Evolutionary conservation across 1,284 basidiomycete species (phyloP).

Genomic region (Cutaneotrichosporon mucoides): DNA sequence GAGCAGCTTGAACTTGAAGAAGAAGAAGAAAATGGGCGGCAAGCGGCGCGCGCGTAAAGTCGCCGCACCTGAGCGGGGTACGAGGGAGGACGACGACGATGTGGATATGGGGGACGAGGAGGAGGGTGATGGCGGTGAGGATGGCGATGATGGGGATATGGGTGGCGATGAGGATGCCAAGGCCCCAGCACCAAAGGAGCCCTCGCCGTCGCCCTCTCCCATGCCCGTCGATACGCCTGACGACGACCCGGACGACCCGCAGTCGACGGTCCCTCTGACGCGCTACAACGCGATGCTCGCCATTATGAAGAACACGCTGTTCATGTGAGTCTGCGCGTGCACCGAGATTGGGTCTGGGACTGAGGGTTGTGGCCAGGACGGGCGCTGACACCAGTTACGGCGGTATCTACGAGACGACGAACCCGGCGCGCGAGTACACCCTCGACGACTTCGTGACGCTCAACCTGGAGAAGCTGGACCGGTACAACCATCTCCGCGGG

Average conservation of each 20-base stretch:
- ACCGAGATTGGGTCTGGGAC: too few relatives aligned
- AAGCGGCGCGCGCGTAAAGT: slow-evolving; percentile 29
- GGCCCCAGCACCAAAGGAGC: slow-evolving; percentile 8
- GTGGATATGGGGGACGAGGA: slow-evolving; percentile 21
- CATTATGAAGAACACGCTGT: slow-evolving; percentile 76
- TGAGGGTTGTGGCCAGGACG: too few relatives aligned
- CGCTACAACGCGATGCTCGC: slow-evolving; percentile 93
- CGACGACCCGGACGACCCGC: slow-evolving; percentile 58
- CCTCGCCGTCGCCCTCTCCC: slow-evolving; percentile 6
- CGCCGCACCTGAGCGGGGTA: slow-evolving; percentile 27
- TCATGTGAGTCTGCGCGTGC: slow-evolving; percentile 59
- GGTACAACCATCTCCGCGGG: slow-evolving; percentile 65
- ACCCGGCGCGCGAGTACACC: slow-evolving; percentile 67
- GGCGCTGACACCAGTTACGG: slow-evolving; percentile 61
- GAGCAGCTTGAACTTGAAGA: slow-evolving; percentile 66
- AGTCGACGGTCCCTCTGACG: slow-evolving; percentile 63
- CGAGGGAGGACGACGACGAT: slow-evolving; percentile 14
- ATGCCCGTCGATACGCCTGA: slow-evolving; percentile 3
- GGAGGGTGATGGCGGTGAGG: slow-evolving; percentile 15
- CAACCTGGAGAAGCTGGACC: slow-evolving; percentile 74
- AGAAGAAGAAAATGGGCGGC: slow-evolving; percentile 55
- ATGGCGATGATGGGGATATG: slow-evolving; percentile 19
- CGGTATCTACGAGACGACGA: slow-evolving; percentile 74
- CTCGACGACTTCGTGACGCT: slow-evolving; percentile 76
- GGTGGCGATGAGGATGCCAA: slow-evolving; percentile 17